A percentile compares a stretch with the other conserved stretches of the same genome.
phyloP scores from a whole-genome alignment of 1,284 basidiomycete genomes.

The Cutaneotrichosporon sp. region DNA sequence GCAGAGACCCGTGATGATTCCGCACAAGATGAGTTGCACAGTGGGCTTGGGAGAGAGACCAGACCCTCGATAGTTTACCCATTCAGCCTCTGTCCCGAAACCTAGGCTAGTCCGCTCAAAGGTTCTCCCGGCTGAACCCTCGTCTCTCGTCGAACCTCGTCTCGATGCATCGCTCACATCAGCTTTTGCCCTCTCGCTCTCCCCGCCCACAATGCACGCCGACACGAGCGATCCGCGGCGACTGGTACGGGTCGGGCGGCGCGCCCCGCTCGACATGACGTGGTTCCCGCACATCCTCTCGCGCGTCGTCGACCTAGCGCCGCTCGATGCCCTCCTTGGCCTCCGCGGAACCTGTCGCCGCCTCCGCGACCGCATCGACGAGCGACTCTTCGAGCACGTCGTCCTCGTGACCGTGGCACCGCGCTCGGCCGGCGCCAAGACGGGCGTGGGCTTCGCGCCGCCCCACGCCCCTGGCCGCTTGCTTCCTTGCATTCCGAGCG shows the following conservation, averaged over 20 bases:
- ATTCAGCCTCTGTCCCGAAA: too few relatives aligned
- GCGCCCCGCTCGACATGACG: conserved; percentile 2
- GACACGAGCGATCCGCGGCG: background rate
- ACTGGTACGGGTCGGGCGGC: background rate
- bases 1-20: too few relatives aligned
- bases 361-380: background rate
- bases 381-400: conserved; percentile 1
- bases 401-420: background rate
- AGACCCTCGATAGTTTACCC: too few relatives aligned
- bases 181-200: background rate
- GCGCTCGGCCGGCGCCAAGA: background rate
- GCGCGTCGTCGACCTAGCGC: conserved; percentile 3
- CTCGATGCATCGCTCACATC: too few relatives aligned
- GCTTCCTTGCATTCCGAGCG: background rate
- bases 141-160: too few relatives aligned
- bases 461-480: background rate
- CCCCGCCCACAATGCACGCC: too few relatives aligned
- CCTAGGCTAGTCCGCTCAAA: too few relatives aligned
- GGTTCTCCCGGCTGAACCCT: too few relatives aligned
- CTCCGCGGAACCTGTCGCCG: conserved; percentile 3
- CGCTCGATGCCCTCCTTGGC: background rate
- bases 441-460: background rate
- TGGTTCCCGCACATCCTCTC: conserved; percentile 16
- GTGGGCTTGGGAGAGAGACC: too few relatives aligned
- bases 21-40: too few relatives aligned